Evolutionary conservation across 2,329 filamentous ascomycete genomes (phyloP).

Genomic region (Scedosporium aurantiacum): DNA sequence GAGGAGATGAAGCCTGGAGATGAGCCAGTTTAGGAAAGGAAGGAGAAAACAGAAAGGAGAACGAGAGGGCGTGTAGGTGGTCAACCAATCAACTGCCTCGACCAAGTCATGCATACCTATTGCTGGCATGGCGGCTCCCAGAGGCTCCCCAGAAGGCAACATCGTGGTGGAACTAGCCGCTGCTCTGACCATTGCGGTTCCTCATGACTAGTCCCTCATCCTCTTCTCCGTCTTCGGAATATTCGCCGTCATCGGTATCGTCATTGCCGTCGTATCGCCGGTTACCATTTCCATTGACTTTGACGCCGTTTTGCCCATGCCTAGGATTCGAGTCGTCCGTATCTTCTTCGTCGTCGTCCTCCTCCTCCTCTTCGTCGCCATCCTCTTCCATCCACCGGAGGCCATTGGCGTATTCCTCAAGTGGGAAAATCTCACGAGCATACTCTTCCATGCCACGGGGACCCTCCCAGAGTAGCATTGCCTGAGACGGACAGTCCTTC

Average conservation of each 20-base stretch:
- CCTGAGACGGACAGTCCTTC: conserved; percentile 58
- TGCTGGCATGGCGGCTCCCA: not conserved
- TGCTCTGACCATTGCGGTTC: conserved; percentile 46
- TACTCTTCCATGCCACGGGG: conserved; percentile 89
- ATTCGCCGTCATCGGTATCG: conserved; percentile 26
- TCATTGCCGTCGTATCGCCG: conserved; percentile 28
- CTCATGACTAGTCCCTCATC: conserved; percentile 50
- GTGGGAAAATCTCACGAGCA: conserved; percentile 81
- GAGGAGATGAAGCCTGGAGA: not conserved
- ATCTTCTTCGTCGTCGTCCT: conserved; percentile 35
- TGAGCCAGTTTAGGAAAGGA: not conserved
- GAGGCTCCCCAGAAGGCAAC: not conserved
- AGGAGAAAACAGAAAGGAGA: not conserved
- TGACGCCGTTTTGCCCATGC: conserved; percentile 5
- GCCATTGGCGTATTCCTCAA: conserved; percentile 91
- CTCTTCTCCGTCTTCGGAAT: conserved; percentile 39
- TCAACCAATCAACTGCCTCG: not conserved
- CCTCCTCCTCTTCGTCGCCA: conserved; percentile 23
- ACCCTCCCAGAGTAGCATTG: conserved; percentile 80
- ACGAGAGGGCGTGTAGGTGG: not conserved
- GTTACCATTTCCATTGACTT: conserved; percentile 6
- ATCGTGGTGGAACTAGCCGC: conserved; percentile 34
- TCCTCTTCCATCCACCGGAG: conserved; percentile 77
- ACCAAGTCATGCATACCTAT: not conserved
- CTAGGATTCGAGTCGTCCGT: conserved; percentile 12